Conservation (phyloP, 2,329 filamentous ascomycete genomes). For the Iodosphaeria phyllophila region DNA sequence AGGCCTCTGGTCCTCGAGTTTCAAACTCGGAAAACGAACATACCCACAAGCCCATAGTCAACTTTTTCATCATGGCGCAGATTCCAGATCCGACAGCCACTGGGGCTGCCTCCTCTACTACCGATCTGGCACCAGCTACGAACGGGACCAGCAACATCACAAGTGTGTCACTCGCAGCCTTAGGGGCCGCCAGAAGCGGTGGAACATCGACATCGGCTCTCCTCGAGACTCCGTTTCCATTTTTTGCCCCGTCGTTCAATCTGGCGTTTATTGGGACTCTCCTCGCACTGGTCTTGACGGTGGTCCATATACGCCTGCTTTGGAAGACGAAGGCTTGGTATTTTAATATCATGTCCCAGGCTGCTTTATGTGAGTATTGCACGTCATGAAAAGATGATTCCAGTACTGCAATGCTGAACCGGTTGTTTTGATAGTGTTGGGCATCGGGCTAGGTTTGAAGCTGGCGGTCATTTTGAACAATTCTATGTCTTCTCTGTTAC, state of each 20-base stretch:
- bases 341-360: background rate
- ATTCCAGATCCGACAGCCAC: too few species aligned
- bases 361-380: background rate
- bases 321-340: background rate
- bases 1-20: too few species aligned
- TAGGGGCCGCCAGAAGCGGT: too few species aligned
- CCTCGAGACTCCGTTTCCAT: background rate
- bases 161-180: too few species aligned
- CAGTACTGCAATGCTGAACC: background rate
- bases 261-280: background rate
- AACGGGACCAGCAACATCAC: too few species aligned
- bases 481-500: background rate
- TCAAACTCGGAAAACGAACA: too few species aligned
- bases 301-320: background rate
- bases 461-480: background rate
- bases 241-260: background rate
- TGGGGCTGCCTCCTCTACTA: too few species aligned
- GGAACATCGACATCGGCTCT: too few species aligned
- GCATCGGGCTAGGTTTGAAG: background rate
- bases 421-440: background rate
- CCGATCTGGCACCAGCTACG: too few species aligned
- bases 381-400: too few species aligned
- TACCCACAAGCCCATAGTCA: too few species aligned
- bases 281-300: background rate
- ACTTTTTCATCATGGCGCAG: too few species aligned